Base-by-base conservation (phyloP, 2,329 filamentous ascomycete species). In the Stagonosporopsis cucurbitacearum region DNA sequence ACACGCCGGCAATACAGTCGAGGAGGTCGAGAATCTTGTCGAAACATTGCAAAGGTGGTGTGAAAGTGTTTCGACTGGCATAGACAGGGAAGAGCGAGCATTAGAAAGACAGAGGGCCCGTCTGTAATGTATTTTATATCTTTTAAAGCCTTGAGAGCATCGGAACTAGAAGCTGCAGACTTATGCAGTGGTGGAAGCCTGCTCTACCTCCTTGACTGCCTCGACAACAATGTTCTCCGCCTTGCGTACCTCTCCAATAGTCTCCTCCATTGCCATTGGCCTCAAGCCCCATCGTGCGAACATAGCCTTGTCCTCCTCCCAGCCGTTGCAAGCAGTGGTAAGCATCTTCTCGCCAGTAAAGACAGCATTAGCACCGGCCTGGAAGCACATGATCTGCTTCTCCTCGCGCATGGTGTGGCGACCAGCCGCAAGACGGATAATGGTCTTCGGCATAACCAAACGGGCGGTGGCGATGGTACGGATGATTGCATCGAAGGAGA, bases 321-420 rank as follows among this genome's bases (percentile, higher is more conserved):
- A 96, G 26, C 91, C 91, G 65, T 91, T 93, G 73, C 91, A 96
- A 54, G 92, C 90, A 0, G 92, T 96, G 4, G 92, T 96, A 77
- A 96, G 75, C 92, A 96, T 96, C 82, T 94, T 96, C 80, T 96
- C 92, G 8, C 92, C 92, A 0, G 92, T 96, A 72, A 96, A 96
- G 30, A 96, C 89, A n/a, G 92, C 92, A 68, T 96, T 96, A 1
- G 92, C 92, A 13, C 92, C 92, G 0, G 92, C 91, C 84, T 91
- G 88, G 79, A 96, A 96, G 76, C 92, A 96, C 63, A 94, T 74
- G 13, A 91, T 88, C 78, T 96, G 92, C 79, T 96, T 89, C 77
- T 95, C 91, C 78, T 96, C 92, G 4, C 85, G 84, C 84, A 96
- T 89, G 12, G 88, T 90, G 73, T 91, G 92, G 42, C 92, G 82